Base-by-base conservation (phyloP, 2,329 filamentous ascomycete genomes). In the Aspergillus fijiensis region DNA sequence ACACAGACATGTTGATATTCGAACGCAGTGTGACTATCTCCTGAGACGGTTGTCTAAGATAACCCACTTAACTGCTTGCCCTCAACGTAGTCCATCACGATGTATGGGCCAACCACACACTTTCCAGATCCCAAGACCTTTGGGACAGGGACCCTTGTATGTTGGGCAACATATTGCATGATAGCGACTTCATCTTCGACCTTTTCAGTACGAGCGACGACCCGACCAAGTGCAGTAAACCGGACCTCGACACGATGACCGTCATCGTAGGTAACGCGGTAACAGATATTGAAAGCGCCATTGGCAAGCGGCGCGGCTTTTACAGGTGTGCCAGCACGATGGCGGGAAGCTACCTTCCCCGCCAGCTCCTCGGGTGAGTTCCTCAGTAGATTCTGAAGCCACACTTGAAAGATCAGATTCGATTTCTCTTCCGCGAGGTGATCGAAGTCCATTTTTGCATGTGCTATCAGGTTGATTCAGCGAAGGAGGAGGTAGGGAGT, bases 241-340 rank as follows among this genome's bases (percentile, higher is more conserved):
- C 66, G 68, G 62, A 75, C 67, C 14, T 72, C 42, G 5, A 69
- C 65, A 12, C 66, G 63, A 55, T 55, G 52, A 1, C 63, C 66
- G 49, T 71, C 62, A 35, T 69, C 60, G 53, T 63, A 72, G 19
- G 65, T 69, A 52, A 74, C 70, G 49, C 65, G 64, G 55, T 69
- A 73, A 53, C 71, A 72, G 19, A 73, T 48, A 63, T 73, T 74
- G 33, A 73, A 74, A 53, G 70, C 67, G 23, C 72, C 70, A 48
- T 67, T 70, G n/a, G 63, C 53, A 42, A 67, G 63, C 51, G 55
- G 64, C 21, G 62, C 65, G 16, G 67, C 68, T 39, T 60, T 62
- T 11, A 58, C 60, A 10, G 65, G 62, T 45, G 55, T 65, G 19
- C 66, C 58, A 48, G 64, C 61, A 9, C 64, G 60, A 58, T 71